These are phyloP conservation scores for Trichosanthes cucumerina DNA, from an alignment of 306 rosid species.

Conservation along the genomic window DNA sequence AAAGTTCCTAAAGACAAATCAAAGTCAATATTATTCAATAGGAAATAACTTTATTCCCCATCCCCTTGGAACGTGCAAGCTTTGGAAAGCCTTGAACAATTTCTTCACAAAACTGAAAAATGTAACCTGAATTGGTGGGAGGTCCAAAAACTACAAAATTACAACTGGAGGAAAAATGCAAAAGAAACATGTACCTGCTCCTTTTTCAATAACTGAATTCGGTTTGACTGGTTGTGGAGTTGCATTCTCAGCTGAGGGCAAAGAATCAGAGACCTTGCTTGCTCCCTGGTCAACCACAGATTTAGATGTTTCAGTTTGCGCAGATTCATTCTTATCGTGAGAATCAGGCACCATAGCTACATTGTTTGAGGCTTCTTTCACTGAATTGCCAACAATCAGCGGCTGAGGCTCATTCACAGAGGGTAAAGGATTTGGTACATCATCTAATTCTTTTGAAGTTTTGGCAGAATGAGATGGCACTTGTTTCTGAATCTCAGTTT, in stretches of 20 bases:
- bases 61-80: background rate
- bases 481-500: conserved; percentile 32
- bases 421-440: conserved; percentile 21
- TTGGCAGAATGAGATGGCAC: conserved; percentile 26
- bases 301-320: conserved; percentile 15
- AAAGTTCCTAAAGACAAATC: conserved; percentile 4
- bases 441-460: conserved; percentile 24
- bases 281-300: background rate
- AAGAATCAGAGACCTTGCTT: conserved; percentile 12
- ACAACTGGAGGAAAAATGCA: conserved; percentile 3
- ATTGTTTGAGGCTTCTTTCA: conserved; percentile 29
- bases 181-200: conserved; percentile 20
- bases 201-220: conserved; percentile 28
- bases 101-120: background rate
- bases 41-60: background rate
- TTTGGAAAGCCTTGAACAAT: background rate
- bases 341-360: conserved; percentile 34
- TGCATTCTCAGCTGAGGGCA: conserved; percentile 25
- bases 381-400: conserved; percentile 19
- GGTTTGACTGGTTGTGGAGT: conserved; percentile 29
- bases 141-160: background rate
- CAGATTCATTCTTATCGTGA: conserved; percentile 24
- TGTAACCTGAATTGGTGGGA: background rate
- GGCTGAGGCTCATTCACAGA: conserved; percentile 16
- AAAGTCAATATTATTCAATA: background rate